Evolutionary conservation across 305 asterid genomes (phyloP), one percentile per base, ranked within the genome.

Genomic region (Solanum hybrid): DNA sequence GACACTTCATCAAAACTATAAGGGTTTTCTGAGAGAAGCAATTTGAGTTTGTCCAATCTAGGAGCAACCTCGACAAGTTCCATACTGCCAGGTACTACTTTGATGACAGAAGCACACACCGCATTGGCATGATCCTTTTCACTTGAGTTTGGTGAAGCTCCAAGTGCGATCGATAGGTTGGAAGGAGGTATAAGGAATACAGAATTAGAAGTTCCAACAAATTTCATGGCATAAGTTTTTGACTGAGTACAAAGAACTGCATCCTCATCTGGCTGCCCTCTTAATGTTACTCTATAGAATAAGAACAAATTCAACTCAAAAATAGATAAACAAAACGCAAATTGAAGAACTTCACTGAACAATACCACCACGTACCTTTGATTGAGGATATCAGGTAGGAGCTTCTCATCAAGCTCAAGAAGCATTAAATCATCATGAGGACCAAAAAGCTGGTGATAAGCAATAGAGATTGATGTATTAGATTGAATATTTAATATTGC

Each of bases 181-280:
- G 93, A 87, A 37, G 99, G 98, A 90, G 99, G 99, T 89, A 97
- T 91, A 89, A 97, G 98, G 90, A 95, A 94, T 34, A 95, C 94
- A 7, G 99, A 96, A 92, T 97, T 97, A 86, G 99, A 96, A 57
- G 97, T 94, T 31, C 99, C 99, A 76, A 97, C 99, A 91, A 94
- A 97, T 93, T 97, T 97, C 88, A 97, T 91, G 11, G 97, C 96
- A 91, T 94, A 97, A 86, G 99, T 96, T 94, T 97, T 97, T 71
- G 98, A 94, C 69, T 89, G 88, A 39, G 96, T 95, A 90, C 99
- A 97, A 40, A 97, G 95, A 94, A 97, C 99, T 89, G 98, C 98
- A 87, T 95, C 99, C 92, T 96, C 99, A 90, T 96, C 96, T 37
- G 95, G 97, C 92, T 93, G 96, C 34, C 99, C 99, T 94, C 99